A percentile compares a stretch with the other conserved stretches of the same genome.
Evolutionary conservation across 129 eudicot genomes (phyloP).

Genomic region (carrot (Daucus carota)): DNA sequence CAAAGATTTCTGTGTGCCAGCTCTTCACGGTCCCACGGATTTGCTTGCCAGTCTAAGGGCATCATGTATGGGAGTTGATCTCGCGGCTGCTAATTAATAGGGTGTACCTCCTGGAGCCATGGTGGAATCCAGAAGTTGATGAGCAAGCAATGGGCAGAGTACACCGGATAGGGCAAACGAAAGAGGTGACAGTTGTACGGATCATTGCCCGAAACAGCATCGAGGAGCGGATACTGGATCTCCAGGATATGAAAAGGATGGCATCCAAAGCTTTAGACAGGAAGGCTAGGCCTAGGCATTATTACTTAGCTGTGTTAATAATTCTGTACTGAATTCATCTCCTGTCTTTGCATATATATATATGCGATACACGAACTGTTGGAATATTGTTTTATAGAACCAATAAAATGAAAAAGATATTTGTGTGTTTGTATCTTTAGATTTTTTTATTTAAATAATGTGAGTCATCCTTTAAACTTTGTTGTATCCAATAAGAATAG

Average conservation of each 20-base stretch:
- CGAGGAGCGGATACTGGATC: slow-evolving; percentile 64
- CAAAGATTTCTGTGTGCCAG: slow-evolving; percentile 38
- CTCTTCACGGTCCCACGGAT: slow-evolving; percentile 50
- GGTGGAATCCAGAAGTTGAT: slow-evolving; percentile 98
- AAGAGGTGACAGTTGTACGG: slow-evolving; percentile 68
- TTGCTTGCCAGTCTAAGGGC: slow-evolving; percentile 85
- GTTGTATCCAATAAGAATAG: no score
- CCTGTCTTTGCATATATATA: no score
- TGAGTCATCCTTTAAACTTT: no score
- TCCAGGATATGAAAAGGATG: slow-evolving; percentile 64
- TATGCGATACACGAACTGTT: no score
- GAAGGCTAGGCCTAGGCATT: slow-evolving; percentile 27
- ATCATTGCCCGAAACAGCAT: slow-evolving; percentile 69
- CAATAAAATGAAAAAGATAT: no score
- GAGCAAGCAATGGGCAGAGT: slow-evolving; percentile 96
- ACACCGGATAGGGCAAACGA: slow-evolving; percentile 75
- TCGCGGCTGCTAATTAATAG: slow-evolving; percentile 64
- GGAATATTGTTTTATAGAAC: no score
- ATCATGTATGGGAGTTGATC: slow-evolving; percentile 73
- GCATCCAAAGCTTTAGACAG: slow-evolving; percentile 59
- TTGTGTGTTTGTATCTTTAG: no score
- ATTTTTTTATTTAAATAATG: no score
- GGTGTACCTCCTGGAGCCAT: slow-evolving; percentile 83
- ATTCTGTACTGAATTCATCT: no score
- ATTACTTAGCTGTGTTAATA: no score